phyloP scores from a whole-genome alignment of 768 basidiomycete genomes.

The Candolleomyces aberdarensis region DNA sequence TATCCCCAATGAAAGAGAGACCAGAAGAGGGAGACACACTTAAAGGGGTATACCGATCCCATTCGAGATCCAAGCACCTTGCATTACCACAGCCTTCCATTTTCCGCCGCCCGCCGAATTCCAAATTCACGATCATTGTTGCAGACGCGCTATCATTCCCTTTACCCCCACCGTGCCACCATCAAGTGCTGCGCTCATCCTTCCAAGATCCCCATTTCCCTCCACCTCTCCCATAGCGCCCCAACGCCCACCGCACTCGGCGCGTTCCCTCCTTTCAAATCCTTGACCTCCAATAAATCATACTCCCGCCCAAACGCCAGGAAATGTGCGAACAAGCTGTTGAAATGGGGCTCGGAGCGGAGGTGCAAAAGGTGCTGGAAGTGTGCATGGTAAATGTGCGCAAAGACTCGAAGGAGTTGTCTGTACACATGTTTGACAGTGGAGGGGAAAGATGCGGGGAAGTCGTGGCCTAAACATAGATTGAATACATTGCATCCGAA shows the following conservation, averaged over 20 bases:
- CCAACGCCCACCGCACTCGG: conserved; percentile 64
- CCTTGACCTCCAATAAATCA: conserved; percentile 84
- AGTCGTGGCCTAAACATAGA: conserved; percentile 66
- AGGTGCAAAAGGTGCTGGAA: conserved; percentile 90
- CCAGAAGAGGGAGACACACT: too few relatives aligned
- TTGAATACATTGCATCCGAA: neutral
- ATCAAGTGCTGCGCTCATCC: neutral
- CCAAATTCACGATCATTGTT: too few relatives aligned
- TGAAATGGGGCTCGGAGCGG: conserved; percentile 92
- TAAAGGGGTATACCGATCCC: too few relatives aligned
- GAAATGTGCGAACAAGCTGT: conserved; percentile 97
- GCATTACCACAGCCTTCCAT: too few relatives aligned
- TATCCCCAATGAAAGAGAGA: too few relatives aligned
- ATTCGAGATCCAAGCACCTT: too few relatives aligned
- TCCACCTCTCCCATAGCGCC: conserved; percentile 85
- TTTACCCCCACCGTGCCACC: too few relatives aligned
- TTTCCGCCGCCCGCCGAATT: too few relatives aligned
- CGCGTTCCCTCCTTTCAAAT: conserved; percentile 69
- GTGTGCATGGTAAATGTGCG: conserved; percentile 95
- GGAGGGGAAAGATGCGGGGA: conserved; percentile 84
- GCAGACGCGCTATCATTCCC: too few relatives aligned
- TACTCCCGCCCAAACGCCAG: conserved; percentile 94
- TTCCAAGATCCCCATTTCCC: conserved; percentile 71
- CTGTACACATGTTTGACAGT: conserved; percentile 94
- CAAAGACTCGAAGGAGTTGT: conserved; percentile 94